Evolutionary conservation across 441 rosid genomes (phyloP), one percentile per base, ranked within the genome.

Genomic region (Eruca vesicaria): DNA sequence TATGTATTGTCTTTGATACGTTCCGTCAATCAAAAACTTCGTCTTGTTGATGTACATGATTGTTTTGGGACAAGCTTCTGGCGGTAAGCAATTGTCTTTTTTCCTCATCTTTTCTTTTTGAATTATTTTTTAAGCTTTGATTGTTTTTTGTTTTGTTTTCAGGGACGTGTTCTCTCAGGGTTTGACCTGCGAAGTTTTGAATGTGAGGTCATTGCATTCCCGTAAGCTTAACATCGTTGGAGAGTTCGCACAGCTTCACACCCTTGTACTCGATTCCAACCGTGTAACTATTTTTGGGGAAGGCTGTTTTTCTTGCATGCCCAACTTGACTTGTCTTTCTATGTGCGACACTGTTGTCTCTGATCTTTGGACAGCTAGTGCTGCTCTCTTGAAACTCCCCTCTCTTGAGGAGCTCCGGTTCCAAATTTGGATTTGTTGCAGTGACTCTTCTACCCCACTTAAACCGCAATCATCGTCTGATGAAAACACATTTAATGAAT

Each of bases 161-260:
- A 92, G 98, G 98, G 90, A 88, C 50, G 78, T 95, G 75, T 86
- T 90, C 66, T 76, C 74, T 68, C 79, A 85, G 79, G 99, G 98
- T 61, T 82, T 90, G 86, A 65, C 80, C 76, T 95, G 99, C 76
- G 79, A 89, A 82, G 86, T 89, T 72, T 74, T 94, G 60, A 85
- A 86, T 76, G 72, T 90, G 89, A 88, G 87, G 81, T 84, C 84
- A 79, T 80, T 89, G 10, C 85, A 78, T 75, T 77, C 86, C 56
- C 85, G 79, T 76, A 88, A 94, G 84, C 96, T 92, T 81, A 90
- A 90, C 82, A 86, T 95, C 81, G 75, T 74, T 7, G 99, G 99
- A 62, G 81, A 88, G 70, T 95, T 95, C 81, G 62, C 60, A 79
- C 82, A 68, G 56, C 59, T 88, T 53, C 93, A 80, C 68, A 86